These are phyloP conservation scores for Lathyrus oleraceus DNA, from an alignment of 306 rosid species.

Conservation along the genomic window DNA sequence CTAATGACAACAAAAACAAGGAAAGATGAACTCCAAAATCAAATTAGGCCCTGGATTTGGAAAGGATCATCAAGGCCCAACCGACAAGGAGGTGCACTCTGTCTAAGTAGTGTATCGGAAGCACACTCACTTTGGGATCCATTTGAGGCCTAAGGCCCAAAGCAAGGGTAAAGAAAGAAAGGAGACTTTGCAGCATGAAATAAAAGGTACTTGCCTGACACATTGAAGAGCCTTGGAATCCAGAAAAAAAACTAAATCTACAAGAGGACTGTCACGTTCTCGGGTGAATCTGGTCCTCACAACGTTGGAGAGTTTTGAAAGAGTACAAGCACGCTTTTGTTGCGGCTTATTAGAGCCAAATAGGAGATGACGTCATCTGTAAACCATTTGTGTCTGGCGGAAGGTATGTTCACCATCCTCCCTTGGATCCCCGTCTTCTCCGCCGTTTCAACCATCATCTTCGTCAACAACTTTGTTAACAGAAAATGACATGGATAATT, in stretches of 20 bases:
- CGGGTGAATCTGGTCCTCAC: conserved; percentile 87
- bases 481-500: conserved; percentile 86
- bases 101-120: too few relatives aligned
- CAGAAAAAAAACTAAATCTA: conserved; percentile 83
- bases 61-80: too few relatives aligned
- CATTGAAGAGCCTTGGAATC: conserved; percentile 60
- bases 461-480: conserved; percentile 64
- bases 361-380: conserved; percentile 63
- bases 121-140: too few relatives aligned
- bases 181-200: too few relatives aligned
- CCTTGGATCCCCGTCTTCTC: conserved; percentile 61
- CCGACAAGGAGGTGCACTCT: too few relatives aligned
- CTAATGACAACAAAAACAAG: too few relatives aligned
- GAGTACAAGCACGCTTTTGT: conserved; percentile 87
- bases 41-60: too few relatives aligned
- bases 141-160: too few relatives aligned
- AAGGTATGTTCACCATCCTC: conserved; percentile 84
- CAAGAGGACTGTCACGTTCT: conserved; percentile 80
- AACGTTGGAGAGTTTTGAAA: conserved; percentile 94
- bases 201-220: conserved; percentile 81
- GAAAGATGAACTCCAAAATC: too few relatives aligned
- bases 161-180: too few relatives aligned
- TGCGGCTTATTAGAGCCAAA: conserved; percentile 58
- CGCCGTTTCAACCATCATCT: conserved; percentile 74
- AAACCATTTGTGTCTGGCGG: conserved; percentile 77